These are phyloP conservation scores for Boletus hoseneyae DNA, from an alignment of 1,284 basidiomycete species.

Conservation along the genomic window DNA sequence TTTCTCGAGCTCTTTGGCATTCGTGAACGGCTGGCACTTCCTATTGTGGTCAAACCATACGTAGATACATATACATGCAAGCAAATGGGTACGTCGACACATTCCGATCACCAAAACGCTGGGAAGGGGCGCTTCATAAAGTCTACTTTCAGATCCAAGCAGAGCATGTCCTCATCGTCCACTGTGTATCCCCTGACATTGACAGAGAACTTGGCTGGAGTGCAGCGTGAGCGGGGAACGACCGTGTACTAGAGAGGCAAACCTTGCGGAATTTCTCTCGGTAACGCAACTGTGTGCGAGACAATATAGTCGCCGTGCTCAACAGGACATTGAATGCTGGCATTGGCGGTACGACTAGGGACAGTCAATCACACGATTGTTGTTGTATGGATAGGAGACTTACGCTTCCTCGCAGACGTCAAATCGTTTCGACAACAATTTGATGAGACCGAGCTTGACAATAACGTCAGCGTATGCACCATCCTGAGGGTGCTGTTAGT, in stretches of 20 bases:
- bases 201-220: conserved; percentile 82
- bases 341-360: conserved; percentile 61
- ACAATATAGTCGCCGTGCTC: conserved; percentile 67
- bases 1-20: conserved; percentile 90
- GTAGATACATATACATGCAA: conserved; percentile 12
- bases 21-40: not conserved
- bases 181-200: conserved; percentile 69
- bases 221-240: conserved; percentile 7
- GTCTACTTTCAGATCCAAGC: conserved; percentile 76
- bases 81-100: not conserved
- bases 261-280: conserved; percentile 89
- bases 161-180: conserved; percentile 79
- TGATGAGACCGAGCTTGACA: conserved; percentile 88
- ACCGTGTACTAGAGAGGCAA: conserved; percentile 23
- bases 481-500: conserved; percentile 51
- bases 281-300: conserved; percentile 76
- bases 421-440: conserved; percentile 76
- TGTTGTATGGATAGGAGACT: conserved; percentile 35
- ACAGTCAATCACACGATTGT: conserved; percentile 9
- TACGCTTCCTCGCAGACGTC: conserved; percentile 93
- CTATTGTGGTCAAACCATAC: not conserved
- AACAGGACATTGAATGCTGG: conserved; percentile 77
- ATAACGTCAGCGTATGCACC: conserved; percentile 87
- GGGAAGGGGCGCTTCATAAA: conserved; percentile 54
- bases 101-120: conserved; percentile 23